Conservation (phyloP, 495 filamentous ascomycete species). For the Saxispiralis lemnorum region DNA sequence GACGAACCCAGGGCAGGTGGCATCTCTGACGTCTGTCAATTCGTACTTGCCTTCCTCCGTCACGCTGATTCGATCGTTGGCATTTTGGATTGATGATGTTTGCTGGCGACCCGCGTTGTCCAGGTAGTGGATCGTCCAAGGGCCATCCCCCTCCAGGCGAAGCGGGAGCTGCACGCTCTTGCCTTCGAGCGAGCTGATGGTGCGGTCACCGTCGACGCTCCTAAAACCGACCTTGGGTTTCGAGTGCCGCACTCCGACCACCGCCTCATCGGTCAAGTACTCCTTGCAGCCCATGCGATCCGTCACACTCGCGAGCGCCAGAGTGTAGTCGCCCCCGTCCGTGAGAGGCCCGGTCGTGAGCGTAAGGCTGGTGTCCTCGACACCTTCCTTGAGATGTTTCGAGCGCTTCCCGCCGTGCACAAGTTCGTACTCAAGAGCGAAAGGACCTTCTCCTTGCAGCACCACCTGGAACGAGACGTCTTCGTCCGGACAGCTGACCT, state of each 20-base stretch:
- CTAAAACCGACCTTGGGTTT: conserved; percentile 73
- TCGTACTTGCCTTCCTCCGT: conserved; percentile 54
- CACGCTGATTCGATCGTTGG: conserved; percentile 56
- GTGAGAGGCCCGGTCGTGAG: conserved; percentile 57
- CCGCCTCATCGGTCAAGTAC: conserved; percentile 59
- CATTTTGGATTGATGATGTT: conserved; percentile 29
- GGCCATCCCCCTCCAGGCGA: conserved; percentile 61
- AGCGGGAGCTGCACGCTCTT: conserved; percentile 57
- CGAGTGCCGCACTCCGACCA: conserved; percentile 70
- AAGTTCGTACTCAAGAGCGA: conserved; percentile 81
- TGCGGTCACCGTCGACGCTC: conserved; percentile 56
- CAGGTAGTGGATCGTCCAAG: conserved; percentile 63
- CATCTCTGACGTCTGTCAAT: conserved; percentile 57
- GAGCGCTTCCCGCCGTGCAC: conserved; percentile 74
- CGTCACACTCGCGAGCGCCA: conserved; percentile 66
- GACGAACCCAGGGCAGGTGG: conserved; percentile 60
- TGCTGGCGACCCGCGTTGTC: conserved; percentile 35
- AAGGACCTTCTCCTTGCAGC: conserved; percentile 67
- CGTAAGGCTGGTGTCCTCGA: conserved; percentile 39
- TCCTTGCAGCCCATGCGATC: conserved; percentile 75
- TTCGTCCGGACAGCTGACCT: conserved; percentile 66
- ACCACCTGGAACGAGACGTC: conserved; percentile 51
- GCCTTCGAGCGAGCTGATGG: conserved; percentile 55
- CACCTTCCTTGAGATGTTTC: conserved; percentile 44
- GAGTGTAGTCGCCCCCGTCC: conserved; percentile 71